A percentile compares a stretch with the other conserved stretches of the same genome.
These are phyloP conservation scores for Clavaria fumosa DNA, from an alignment of 768 basidiomycete species.

Conservation along the genomic window DNA sequence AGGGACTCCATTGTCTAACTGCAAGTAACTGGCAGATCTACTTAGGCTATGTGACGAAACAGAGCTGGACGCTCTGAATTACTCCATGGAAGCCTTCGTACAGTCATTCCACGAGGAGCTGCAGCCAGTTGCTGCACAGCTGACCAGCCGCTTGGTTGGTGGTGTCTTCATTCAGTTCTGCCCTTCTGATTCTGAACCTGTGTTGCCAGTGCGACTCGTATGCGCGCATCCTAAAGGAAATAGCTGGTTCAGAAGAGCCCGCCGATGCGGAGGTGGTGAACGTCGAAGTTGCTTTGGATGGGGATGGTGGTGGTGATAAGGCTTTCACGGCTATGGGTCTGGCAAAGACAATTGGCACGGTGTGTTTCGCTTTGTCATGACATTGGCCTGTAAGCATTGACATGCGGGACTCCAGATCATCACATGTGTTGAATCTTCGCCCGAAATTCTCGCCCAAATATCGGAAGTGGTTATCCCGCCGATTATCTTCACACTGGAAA, in stretches of 20 bases:
- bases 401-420: conserved; percentile 36
- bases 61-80: conserved; percentile 72
- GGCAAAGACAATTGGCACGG: conserved; percentile 71
- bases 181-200: not conserved
- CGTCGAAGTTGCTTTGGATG: conserved; percentile 35
- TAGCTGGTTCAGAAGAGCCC: conserved; percentile 34
- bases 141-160: conserved; percentile 68
- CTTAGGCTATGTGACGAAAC: conserved; percentile 85
- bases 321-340: conserved; percentile 79
- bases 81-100: conserved; percentile 76
- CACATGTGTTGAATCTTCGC: conserved; percentile 53
- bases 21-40: conserved; percentile 33
- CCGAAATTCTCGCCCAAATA: conserved; percentile 62
- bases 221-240: conserved; percentile 60
- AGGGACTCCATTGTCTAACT: not conserved
- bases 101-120: conserved; percentile 74
- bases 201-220: conserved; percentile 60
- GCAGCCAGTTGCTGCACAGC: conserved; percentile 68
- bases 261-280: conserved; percentile 34
- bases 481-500: conserved; percentile 61
- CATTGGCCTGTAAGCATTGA: conserved; percentile 2
- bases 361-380: conserved; percentile 19
- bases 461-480: conserved; percentile 73
- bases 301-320: conserved; percentile 72
- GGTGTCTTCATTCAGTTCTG: conserved; percentile 18